phyloP scores from a whole-genome alignment of 2,329 filamentous ascomycete species.

The Clathrospora elynae region DNA sequence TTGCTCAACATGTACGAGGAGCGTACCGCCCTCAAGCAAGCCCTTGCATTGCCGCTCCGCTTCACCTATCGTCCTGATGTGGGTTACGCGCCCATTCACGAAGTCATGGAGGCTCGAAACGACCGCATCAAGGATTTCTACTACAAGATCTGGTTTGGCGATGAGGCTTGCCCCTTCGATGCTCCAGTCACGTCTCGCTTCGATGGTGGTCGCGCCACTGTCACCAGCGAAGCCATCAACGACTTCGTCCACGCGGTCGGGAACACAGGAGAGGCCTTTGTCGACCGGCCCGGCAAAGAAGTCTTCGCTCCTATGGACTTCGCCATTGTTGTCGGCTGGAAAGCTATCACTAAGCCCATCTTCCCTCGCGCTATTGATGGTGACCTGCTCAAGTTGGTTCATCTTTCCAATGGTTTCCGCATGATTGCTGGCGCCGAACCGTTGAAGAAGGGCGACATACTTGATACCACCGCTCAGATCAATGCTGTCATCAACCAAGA shows the following conservation, averaged over 20 bases:
- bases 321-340: conserved; percentile 97
- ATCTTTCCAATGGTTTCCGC: conserved; percentile 95
- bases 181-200: conserved; percentile 85
- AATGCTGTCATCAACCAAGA: conserved; percentile 98
- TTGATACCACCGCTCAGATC: conserved; percentile 92
- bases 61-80: conserved; percentile 95
- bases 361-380: conserved; percentile 97
- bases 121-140: conserved; percentile 99
- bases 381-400: conserved; percentile 92
- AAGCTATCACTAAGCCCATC: conserved; percentile 98
- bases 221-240: conserved; percentile 91
- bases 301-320: conserved; percentile 99
- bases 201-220: conserved; percentile 82
- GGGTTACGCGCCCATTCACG: conserved; percentile 95
- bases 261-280: conserved; percentile 96
- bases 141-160: conserved; percentile 96
- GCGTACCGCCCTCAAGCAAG: conserved; percentile 79
- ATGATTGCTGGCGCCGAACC: conserved; percentile 97
- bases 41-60: conserved; percentile 80
- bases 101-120: conserved; percentile 95
- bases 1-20: conserved; percentile 90
- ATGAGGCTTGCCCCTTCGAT: conserved; percentile 82
- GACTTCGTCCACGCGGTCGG: conserved; percentile 99
- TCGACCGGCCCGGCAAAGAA: conserved; percentile 91
- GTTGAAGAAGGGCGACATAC: conserved; percentile 90